Evolutionary conservation across 352 stramenopile species (phyloP), one percentile per base, ranked within the genome.

Genomic region (Phytophthora meadii): DNA sequence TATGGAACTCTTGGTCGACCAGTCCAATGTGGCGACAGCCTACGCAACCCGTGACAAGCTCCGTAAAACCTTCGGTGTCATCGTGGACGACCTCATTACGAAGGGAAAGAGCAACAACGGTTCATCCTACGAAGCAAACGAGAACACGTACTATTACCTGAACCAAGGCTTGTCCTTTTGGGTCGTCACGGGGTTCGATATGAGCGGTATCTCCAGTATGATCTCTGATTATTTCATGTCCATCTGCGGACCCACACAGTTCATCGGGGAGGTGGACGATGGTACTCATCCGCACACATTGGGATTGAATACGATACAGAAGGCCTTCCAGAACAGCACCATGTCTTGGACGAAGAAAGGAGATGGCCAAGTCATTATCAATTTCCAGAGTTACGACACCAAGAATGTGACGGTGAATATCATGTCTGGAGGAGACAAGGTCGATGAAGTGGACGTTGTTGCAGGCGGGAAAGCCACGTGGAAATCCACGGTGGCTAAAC

Each of bases 381-480:
- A 57, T 0, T 88, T 90, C 46, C 59, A 17, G 5, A 88, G 74
- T 59, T 47, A 62, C 7, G 82, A 90, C 30, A 73, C 62, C 17
- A 65, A 82, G 27, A 67, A 84, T 17, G 79, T 89, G 6, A 68
- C 24, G 0, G 76, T 90, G 12, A 85, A 84, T 41, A 74, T 90
- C 40, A 62, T 70, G 25, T 89, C 78, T 15, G 78, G 74, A 17
- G 77, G 82, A 9, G 61, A 81, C 30, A 71, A 79, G 15, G 56
- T 82, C n/a, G 71, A 74, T 8, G 50, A 87, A 39, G 70, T 89
- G 9, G 39, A 74, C 1, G 65, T 90, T 4, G 47, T 61, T 14
- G 70, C 75, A 19, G 76, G 77, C 5, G 24, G 54, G 24, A 80
- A 59, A 11, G 76, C 76, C 1, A 51, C 30, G 25, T 88, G 79